Conservation (phyloP, 257 asterid species). For the Scutellaria baicalensis region DNA sequence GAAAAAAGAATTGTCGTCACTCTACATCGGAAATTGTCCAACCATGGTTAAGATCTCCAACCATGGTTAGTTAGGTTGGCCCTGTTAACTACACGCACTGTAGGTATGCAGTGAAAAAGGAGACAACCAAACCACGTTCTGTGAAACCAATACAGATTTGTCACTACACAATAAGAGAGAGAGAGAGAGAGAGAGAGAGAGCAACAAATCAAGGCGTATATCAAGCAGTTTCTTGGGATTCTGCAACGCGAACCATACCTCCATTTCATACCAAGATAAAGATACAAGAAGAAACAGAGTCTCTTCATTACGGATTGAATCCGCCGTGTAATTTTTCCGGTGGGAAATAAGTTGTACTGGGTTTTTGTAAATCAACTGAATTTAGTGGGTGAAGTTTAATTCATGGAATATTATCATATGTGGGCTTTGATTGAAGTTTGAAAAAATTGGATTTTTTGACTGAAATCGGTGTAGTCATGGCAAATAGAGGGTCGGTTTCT, state of each 20-base stretch:
- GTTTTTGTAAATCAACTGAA: background rate
- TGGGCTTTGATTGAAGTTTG: conserved; percentile 15
- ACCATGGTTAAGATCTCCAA: conserved; percentile 5
- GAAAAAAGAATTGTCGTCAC: conserved; percentile 12
- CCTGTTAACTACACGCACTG: conserved; percentile 20
- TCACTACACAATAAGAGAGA: background rate
- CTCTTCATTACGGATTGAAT: too few species aligned
- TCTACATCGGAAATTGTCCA: background rate
- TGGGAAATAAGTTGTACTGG: background rate
- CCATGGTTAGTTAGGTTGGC: conserved; percentile 19
- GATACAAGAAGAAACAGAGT: too few species aligned
- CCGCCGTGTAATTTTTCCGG: background rate
- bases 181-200: conserved; percentile 8
- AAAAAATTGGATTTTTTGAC: background rate
- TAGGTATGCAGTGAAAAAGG: conserved; percentile 46
- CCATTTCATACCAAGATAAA: background rate
- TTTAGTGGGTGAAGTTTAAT: conserved; percentile 2
- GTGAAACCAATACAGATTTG: conserved; percentile 16
- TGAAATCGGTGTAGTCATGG: conserved; percentile 24
- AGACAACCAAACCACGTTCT: conserved; percentile 43
- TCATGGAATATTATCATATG: background rate
- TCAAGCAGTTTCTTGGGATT: conserved; percentile 43
- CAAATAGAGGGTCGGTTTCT: conserved; percentile 30
- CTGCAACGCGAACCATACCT: conserved; percentile 17
- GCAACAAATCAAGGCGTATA: conserved; percentile 43